These are phyloP conservation scores for Tremella mesenterica DNA, from an alignment of 768 basidiomycete species.

Conservation along the genomic window DNA sequence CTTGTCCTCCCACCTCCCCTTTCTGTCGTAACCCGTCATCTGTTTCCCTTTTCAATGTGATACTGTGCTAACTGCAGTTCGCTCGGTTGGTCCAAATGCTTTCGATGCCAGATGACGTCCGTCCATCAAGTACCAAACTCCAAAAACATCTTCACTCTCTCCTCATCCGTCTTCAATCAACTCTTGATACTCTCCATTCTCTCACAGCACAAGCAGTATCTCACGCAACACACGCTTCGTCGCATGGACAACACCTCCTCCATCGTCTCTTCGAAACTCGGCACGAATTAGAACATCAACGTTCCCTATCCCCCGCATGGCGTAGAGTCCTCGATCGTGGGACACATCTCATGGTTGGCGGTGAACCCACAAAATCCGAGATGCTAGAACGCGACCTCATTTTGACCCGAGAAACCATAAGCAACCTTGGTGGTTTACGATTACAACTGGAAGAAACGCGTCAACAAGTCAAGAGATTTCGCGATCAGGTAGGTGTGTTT, in stretches of 20 bases:
- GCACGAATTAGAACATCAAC: conserved; percentile 10
- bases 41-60: neutral
- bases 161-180: conserved; percentile 17
- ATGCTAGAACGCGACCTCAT: conserved; percentile 22
- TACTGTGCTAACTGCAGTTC: conserved; percentile 18
- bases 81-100: conserved; percentile 18
- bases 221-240: conserved; percentile 14
- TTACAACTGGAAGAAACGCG: conserved; percentile 17
- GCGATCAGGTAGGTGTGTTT: conserved; percentile 33
- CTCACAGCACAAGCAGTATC: conserved; percentile 9
- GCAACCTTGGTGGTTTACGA: conserved; percentile 14
- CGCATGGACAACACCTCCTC: conserved; percentile 10
- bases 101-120: conserved; percentile 3
- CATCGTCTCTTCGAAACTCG: conserved; percentile 7
- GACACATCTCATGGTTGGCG: conserved; percentile 29
- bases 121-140: conserved; percentile 14
- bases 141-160: conserved; percentile 18
- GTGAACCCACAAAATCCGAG: conserved; percentile 19
- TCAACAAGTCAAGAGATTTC: conserved; percentile 17
- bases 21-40: too few relatives aligned
- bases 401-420: conserved; percentile 24
- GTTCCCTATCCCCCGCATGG: conserved; percentile 25
- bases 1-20: too few relatives aligned
- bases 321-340: conserved; percentile 13
- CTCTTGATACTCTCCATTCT: conserved; percentile 18